phyloP scores from a whole-genome alignment of 2,329 filamentous ascomycete genomes.

The Fusarium lyarnte region DNA sequence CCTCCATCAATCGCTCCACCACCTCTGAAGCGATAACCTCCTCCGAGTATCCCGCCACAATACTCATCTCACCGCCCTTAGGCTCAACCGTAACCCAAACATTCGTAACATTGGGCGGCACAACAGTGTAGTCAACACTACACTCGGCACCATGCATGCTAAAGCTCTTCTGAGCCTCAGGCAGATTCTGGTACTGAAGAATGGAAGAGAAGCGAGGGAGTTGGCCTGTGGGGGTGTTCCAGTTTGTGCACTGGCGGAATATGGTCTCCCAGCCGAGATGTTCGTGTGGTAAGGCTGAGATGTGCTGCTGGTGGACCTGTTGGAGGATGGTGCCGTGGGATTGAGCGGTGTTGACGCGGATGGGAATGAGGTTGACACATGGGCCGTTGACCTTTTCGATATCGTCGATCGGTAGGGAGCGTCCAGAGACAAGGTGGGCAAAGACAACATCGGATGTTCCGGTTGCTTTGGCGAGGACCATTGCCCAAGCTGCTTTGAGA shows the following conservation, averaged over 20 bases:
- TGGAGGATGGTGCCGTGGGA: background rate
- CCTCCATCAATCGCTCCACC: background rate
- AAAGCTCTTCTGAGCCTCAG: background rate
- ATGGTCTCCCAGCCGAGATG: background rate
- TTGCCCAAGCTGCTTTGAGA: background rate
- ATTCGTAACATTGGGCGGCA: background rate
- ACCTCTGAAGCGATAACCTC: background rate
- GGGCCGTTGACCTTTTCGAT: background rate
- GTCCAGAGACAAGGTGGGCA: background rate
- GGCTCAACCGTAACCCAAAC: background rate
- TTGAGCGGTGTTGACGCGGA: background rate
- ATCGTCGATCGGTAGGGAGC: background rate
- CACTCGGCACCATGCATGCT: background rate
- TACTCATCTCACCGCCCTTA: background rate
- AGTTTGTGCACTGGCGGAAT: background rate
- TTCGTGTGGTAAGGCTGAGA: background rate
- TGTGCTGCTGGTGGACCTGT: background rate
- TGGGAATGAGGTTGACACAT: background rate
- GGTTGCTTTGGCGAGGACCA: background rate
- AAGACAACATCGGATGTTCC: background rate
- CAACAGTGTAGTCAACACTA: background rate
- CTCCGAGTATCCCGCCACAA: background rate
- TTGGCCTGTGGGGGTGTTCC: rapidly evolving
- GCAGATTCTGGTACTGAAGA: background rate
- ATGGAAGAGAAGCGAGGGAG: background rate